Evolutionary conservation across 2,329 filamentous ascomycete genomes (phyloP).

Genomic region (Trichoderma aggressivum): DNA sequence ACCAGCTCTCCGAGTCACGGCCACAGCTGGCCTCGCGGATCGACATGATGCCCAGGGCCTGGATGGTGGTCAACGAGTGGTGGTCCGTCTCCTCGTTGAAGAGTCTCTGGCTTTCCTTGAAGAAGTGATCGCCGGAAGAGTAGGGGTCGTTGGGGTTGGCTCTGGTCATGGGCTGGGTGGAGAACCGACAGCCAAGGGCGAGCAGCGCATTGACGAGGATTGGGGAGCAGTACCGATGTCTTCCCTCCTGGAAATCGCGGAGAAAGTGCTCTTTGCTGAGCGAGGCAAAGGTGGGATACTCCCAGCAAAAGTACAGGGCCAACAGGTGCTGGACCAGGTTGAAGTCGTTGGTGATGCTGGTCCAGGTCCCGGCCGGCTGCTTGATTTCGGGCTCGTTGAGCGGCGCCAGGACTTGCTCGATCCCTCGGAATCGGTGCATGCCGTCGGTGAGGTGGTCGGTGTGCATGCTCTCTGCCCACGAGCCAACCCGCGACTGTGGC

Average conservation of each 20-base stretch:
- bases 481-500: slow-evolving; percentile 45
- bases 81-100: slow-evolving; percentile 56
- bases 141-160: slow-evolving; percentile 59
- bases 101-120: slow-evolving; percentile 63
- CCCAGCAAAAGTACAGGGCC: slow-evolving; percentile 70
- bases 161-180: slow-evolving; percentile 60
- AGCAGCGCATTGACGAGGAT: slow-evolving; percentile 64
- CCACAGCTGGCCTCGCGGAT: slow-evolving; percentile 71
- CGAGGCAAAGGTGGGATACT: slow-evolving; percentile 71
- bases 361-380: slow-evolving; percentile 52
- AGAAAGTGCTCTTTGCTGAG: slow-evolving; percentile 70
- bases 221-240: slow-evolving; percentile 63
- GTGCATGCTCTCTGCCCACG: slow-evolving; percentile 47
- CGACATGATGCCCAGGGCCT: slow-evolving; percentile 73
- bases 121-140: slow-evolving; percentile 71
- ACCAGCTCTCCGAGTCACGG: slow-evolving; percentile 69
- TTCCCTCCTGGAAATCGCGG: slow-evolving; percentile 59
- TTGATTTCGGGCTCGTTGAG: slow-evolving; percentile 43
- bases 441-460: slow-evolving; percentile 33
- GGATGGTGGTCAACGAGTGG: slow-evolving; percentile 65
- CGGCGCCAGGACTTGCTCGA: slow-evolving; percentile 49
- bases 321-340: slow-evolving; percentile 61
- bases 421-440: slow-evolving; percentile 37
- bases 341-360: slow-evolving; percentile 55
- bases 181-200: slow-evolving; percentile 66